Percentiles rank a stretch among this genome's conserved stretches.
These are phyloP conservation scores for Rhizopus microsporus DNA, from an alignment of 371 early-diverging fungal genomes.

Conservation along the genomic window DNA sequence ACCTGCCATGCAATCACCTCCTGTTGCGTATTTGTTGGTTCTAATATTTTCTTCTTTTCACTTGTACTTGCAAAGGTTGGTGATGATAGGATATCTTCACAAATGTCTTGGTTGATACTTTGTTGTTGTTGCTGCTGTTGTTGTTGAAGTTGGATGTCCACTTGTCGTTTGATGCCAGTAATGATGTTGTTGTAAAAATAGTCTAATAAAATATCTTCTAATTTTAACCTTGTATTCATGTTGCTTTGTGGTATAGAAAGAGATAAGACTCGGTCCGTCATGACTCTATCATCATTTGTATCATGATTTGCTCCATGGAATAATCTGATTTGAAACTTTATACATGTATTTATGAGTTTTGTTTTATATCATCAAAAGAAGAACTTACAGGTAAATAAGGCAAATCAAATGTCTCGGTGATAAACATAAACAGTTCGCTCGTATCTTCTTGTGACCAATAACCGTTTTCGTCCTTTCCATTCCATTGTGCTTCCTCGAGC, in stretches of 20 bases:
- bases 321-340: constrained; percentile 49
- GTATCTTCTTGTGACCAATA: constrained; percentile 57
- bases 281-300: constrained; percentile 54
- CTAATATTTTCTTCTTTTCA: not conserved
- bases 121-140: not conserved
- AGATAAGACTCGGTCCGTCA: constrained; percentile 55
- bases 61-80: constrained; percentile 6
- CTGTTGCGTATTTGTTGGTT: not conserved
- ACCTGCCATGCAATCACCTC: constrained; percentile 61
- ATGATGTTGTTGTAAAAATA: constrained; percentile 37
- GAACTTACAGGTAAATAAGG: constrained; percentile 55
- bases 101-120: not conserved
- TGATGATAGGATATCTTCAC: constrained; percentile 16
- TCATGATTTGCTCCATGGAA: constrained; percentile 59
- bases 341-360: not conserved
- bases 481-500: constrained; percentile 49
- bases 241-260: constrained; percentile 41
- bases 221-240: not conserved
- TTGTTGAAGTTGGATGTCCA: constrained; percentile 1
- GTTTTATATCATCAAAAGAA: not conserved
- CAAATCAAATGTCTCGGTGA: constrained; percentile 56
- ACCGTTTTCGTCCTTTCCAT: constrained; percentile 24
- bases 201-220: constrained; percentile 32
- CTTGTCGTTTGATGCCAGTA: constrained; percentile 29
- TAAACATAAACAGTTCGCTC: constrained; percentile 58